Evolutionary conservation across 805 yeast genomes (phyloP).

Genomic region (Kodamaea leandrae): DNA sequence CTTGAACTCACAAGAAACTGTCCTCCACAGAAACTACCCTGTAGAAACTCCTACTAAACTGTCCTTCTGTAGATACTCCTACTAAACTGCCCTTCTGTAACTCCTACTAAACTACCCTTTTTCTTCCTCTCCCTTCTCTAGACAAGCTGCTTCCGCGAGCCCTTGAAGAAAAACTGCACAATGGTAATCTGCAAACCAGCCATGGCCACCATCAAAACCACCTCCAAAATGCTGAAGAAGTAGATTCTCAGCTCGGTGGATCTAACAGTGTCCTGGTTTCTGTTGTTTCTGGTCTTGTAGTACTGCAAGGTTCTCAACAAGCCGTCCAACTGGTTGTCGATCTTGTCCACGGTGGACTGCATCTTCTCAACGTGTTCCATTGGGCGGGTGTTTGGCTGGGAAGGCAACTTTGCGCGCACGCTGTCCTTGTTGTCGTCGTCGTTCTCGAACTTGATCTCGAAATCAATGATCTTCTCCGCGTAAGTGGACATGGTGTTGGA

Average conservation of each 20-base stretch:
- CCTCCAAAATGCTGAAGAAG: conserved; percentile 71
- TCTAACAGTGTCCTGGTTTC: conserved; percentile 86
- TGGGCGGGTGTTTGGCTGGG: conserved; percentile 45
- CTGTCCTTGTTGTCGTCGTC: conserved; percentile 24
- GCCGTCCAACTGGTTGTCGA: conserved; percentile 58
- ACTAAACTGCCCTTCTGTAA: too few relatives aligned
- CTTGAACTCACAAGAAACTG: too few relatives aligned
- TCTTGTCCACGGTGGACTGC: conserved; percentile 52
- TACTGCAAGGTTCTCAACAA: conserved; percentile 65
- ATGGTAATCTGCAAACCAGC: conserved; percentile 65
- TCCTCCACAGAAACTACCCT: too few relatives aligned
- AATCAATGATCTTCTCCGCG: conserved; percentile 80
- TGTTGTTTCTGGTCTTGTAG: conserved; percentile 84
- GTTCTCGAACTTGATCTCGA: conserved; percentile 62
- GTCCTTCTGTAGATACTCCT: too few relatives aligned
- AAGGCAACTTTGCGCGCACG: conserved; percentile 63
- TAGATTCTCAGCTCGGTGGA: conserved; percentile 76
- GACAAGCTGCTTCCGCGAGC: conserved; percentile 65
- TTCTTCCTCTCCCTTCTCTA: background rate
- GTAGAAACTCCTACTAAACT: too few relatives aligned
- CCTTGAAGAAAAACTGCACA: conserved; percentile 70
- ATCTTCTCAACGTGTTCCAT: conserved; percentile 52
- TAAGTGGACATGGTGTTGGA: conserved; percentile 76
- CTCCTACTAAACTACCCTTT: background rate
- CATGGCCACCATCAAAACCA: conserved; percentile 71